phyloP scores from a whole-genome alignment of 2,329 filamentous ascomycete species.

The Ophiostoma sp. region DNA sequence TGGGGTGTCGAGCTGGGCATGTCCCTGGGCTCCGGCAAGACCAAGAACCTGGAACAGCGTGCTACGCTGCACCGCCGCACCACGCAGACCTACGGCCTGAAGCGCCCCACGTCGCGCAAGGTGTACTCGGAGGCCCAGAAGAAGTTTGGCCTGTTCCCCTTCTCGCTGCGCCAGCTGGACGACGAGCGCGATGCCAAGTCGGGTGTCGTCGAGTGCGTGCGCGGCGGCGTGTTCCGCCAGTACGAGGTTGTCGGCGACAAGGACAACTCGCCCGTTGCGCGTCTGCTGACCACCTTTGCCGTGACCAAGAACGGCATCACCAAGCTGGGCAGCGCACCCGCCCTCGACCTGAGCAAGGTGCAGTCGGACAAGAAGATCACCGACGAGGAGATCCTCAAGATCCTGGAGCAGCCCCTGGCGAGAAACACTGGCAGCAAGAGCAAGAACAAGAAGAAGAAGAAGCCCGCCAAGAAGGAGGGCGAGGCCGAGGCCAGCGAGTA shows the following conservation, averaged over 20 bases:
- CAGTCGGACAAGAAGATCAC: constrained; percentile 97
- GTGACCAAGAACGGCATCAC: constrained; percentile 97
- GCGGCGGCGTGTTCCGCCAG: constrained; percentile 84
- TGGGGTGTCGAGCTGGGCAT: constrained; percentile 98
- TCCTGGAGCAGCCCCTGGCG: constrained; percentile 80
- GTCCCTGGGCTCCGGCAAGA: constrained; percentile 85
- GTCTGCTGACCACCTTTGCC: constrained; percentile 84
- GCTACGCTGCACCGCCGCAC: constrained; percentile 91
- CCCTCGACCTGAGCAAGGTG: constrained; percentile 72
- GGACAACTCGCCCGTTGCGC: constrained; percentile 76
- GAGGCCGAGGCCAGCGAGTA: constrained; percentile 29
- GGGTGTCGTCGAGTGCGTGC: constrained; percentile 92
- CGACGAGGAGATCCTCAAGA: constrained; percentile 91
- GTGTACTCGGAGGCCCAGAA: constrained; percentile 90
- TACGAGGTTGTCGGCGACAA: constrained; percentile 96
- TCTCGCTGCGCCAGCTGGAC: constrained; percentile 93
- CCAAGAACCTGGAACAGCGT: constrained; percentile 84
- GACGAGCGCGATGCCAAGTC: constrained; percentile 95
- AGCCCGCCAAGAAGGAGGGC: constrained; percentile 45
- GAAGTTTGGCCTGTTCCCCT: constrained; percentile 97
- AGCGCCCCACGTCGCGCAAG: constrained; percentile 88
- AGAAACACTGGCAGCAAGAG: constrained; percentile 80
- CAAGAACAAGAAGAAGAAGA: constrained; percentile 82
- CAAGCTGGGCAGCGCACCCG: constrained; percentile 71
- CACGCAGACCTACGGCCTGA: constrained; percentile 83